Evolutionary conservation across 1,284 basidiomycete genomes (phyloP), one percentile per base, ranked within the genome.

Genomic region (Trametes pubescens): DNA sequence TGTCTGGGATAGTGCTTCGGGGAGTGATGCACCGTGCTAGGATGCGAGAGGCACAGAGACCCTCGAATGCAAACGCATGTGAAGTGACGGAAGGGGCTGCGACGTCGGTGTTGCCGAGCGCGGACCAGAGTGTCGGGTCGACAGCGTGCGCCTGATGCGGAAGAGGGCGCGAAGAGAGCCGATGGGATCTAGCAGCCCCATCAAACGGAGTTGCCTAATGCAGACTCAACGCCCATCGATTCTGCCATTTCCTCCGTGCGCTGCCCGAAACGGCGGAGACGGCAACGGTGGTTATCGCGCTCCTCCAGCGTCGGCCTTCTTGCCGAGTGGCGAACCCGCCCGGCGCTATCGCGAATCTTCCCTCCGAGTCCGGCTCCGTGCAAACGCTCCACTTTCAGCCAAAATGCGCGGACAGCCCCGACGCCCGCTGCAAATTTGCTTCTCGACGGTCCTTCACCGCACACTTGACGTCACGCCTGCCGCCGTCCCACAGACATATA

Each of bases 211-310:
- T 44, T 69, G 61, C 67, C 63, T 32, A 46, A 49, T 53, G 29
- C 47, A 56, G 65, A 69, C 67, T 69, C 67, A 69, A 69, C 67
- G 67, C 65, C 62, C 65, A 69, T 69, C 67, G 67, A 69, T 69
- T 4, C 51, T 24, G 37, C 38, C 24, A 37, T 61, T 66, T 65
- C 52, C 53, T 32, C 16, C 29, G 14, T 38, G 14, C 44, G 34
- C 16, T 61, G 2, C 65, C 52, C 16, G 56, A 63, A 13, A 34
- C 58, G 67, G 37, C 65, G 43, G 57, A 16, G 59, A n/a, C 34
- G 51, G 61, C 61, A 43, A 59, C 60, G 59, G 65, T 34, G 57
- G 46, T 64, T 61, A 35, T 51, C 52, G 40, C 47, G 44, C 34
- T 24, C 59, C 52, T 51, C 56, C 52, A 63, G 51, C 10, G 58